phyloP scores from a whole-genome alignment of 2,329 filamentous ascomycete genomes.

The Curvularia eragrostidis region DNA sequence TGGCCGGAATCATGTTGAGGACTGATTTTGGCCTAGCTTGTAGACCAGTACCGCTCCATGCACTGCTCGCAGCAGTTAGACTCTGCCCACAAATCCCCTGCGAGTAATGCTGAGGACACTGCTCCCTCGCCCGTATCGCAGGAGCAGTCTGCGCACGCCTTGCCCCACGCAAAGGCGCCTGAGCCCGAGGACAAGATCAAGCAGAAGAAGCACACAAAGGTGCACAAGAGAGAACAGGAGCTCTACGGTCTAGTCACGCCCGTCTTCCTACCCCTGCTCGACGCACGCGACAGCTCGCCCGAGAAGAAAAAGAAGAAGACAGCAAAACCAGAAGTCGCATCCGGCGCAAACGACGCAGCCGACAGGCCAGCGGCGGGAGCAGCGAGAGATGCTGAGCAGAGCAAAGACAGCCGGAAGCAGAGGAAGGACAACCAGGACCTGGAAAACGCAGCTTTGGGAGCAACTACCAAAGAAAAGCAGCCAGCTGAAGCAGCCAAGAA shows the following conservation, averaged over 20 bases:
- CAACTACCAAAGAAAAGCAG: conserved; percentile 20
- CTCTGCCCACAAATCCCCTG: conserved; percentile 11
- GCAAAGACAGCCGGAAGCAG: conserved; percentile 27
- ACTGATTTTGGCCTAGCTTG: conserved; percentile 44
- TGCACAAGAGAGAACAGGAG: conserved; percentile 49
- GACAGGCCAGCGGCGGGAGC: conserved; percentile 19
- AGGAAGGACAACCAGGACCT: conserved; percentile 27
- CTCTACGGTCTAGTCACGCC: conserved; percentile 48
- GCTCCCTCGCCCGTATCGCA: conserved; percentile 5
- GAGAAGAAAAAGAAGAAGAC: conserved; percentile 36
- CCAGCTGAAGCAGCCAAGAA: conserved; percentile 31
- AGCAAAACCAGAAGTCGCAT: conserved; percentile 16
- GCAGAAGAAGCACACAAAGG: conserved; percentile 45
- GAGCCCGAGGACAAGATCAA: conserved; percentile 36
- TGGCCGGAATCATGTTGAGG: conserved; percentile 6
- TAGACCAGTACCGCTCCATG: conserved; percentile 43
- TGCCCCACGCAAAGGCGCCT: conserved; percentile 21
- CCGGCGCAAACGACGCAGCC: conserved; percentile 15
- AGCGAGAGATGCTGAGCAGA: conserved; percentile 32
- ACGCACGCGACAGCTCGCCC: conserved; percentile 35
- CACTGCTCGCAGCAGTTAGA: conserved; percentile 30
- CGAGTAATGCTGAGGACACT: conserved; percentile 12
- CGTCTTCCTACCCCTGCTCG: conserved; percentile 47
- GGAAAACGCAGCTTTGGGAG: conserved; percentile 19
- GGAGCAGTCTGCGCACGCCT: conserved; percentile 4